Conservation (phyloP, 2,329 filamentous ascomycete species). For the Calonectria pseudoreteaudii region DNA sequence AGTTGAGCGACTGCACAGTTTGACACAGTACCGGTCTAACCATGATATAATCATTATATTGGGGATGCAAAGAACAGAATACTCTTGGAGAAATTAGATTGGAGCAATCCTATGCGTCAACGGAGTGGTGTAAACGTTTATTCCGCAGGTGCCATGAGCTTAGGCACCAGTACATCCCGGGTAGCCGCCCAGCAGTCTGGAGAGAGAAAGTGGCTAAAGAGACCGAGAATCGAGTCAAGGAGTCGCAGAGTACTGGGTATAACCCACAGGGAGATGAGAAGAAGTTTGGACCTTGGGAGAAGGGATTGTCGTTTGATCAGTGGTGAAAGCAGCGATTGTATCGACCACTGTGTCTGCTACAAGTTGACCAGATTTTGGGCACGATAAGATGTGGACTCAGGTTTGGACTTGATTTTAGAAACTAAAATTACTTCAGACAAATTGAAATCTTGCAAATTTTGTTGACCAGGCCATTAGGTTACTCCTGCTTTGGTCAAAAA, state of each 20-base stretch:
- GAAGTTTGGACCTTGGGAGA: conserved; percentile 15
- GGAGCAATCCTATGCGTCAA: background rate
- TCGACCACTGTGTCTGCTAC: background rate
- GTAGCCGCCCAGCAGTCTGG: conserved; percentile 8
- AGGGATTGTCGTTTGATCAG: background rate
- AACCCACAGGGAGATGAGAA: conserved; percentile 6
- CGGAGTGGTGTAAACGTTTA: no score
- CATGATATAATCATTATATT: background rate
- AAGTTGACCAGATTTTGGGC: background rate
- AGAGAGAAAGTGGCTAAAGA: conserved; percentile 39
- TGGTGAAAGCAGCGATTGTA: background rate
- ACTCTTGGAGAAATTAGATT: background rate
- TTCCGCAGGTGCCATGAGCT: no score
- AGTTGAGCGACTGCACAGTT: no score
- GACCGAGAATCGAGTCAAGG: conserved; percentile 41
- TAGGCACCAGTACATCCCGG: no score
- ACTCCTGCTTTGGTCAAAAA: no score
- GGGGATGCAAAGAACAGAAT: background rate
- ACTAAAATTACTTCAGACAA: background rate
- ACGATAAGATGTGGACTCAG: background rate
- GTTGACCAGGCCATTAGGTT: no score
- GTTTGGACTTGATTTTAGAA: background rate
- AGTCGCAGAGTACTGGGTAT: conserved; percentile 45
- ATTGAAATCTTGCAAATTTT: background rate
- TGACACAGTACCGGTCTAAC: background rate